phyloP scores from a whole-genome alignment of 345 rosid genomes.

The Carallia pectinifolia region DNA sequence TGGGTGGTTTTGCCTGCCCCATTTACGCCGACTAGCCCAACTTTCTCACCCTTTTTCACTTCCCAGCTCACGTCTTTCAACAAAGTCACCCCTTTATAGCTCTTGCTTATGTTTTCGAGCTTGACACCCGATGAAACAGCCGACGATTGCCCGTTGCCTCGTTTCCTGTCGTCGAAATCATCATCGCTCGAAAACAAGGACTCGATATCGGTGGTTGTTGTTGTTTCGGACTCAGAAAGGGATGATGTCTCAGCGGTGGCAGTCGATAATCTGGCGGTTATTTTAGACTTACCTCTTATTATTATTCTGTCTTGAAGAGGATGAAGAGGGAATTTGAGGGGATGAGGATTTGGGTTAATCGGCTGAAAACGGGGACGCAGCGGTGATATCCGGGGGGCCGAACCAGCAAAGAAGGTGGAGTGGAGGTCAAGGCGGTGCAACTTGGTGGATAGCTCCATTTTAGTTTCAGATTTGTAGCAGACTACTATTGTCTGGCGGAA shows the following conservation, averaged over 20 bases:
- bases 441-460: conserved; percentile 53
- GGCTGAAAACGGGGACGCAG: conserved; percentile 39
- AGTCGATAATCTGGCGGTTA: conserved; percentile 46
- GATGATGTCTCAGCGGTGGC: conserved; percentile 53
- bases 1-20: conserved; percentile 99
- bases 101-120: conserved; percentile 79
- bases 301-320: conserved; percentile 34
- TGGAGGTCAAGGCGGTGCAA: conserved; percentile 61
- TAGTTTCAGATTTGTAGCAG: too few species aligned
- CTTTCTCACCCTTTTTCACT: conserved; percentile 87
- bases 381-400: conserved; percentile 6
- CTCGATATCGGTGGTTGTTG: conserved; percentile 46
- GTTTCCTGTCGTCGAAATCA: conserved; percentile 37
- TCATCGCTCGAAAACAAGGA: conserved; percentile 53
- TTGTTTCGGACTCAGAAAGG: conserved; percentile 30
- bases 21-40: conserved; percentile 85
- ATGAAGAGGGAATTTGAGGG: conserved; percentile 6
- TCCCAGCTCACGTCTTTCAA: conserved; percentile 86
- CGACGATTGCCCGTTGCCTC: conserved; percentile 43
- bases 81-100: conserved; percentile 77
- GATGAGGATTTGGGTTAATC: conserved; percentile 1
- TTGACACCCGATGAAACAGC: conserved; percentile 80
- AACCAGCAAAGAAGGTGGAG: conserved; percentile 47
- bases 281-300: conserved; percentile 27
- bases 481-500: conserved; percentile 17